Percentiles rank a stretch among this genome's conserved stretches.
These are phyloP conservation scores for Podospora sp. DNA, from an alignment of 495 filamentous ascomycete genomes.

Conservation along the genomic window DNA sequence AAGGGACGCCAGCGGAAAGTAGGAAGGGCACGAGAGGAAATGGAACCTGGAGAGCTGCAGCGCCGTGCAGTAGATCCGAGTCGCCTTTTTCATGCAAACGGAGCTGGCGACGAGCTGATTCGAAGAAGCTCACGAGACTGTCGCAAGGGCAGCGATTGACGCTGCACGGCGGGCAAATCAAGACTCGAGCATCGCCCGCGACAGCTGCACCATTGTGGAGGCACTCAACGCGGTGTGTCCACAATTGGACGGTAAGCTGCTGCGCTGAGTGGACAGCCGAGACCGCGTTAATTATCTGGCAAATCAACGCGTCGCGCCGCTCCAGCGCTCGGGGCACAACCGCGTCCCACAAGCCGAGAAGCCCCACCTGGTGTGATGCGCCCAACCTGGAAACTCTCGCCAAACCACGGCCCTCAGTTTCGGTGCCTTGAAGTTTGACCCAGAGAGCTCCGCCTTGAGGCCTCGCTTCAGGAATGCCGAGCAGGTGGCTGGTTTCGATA, in stretches of 20 bases:
- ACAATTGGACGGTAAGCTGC: not conserved
- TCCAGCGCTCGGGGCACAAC: conserved; percentile 17
- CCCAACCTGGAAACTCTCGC: not conserved
- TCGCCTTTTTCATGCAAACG: conserved; percentile 20
- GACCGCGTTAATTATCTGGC: conserved; percentile 8
- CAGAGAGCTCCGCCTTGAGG: no score
- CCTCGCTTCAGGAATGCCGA: not conserved
- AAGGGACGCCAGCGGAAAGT: not conserved
- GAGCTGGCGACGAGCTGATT: conserved; percentile 22
- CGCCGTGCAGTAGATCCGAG: conserved; percentile 6
- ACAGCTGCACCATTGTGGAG: conserved; percentile 12
- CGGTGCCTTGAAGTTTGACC: not conserved
- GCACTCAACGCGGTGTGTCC: conserved; percentile 20
- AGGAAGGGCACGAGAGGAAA: no score
- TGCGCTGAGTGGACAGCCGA: conserved; percentile 16
- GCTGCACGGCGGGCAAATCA: conserved; percentile 22
- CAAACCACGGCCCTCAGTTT: not conserved
- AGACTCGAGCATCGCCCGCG: conserved; percentile 11
- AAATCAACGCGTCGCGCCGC: conserved; percentile 26
- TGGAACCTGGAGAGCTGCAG: conserved; percentile 8
- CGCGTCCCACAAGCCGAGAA: conserved; percentile 12
- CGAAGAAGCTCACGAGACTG: conserved; percentile 3
- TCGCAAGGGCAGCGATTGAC: conserved; percentile 12
- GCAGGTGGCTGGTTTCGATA: not conserved
- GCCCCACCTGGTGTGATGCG: conserved; percentile 12